Conservation (phyloP, 805 yeast species). For the Myxozyma geophila region DNA sequence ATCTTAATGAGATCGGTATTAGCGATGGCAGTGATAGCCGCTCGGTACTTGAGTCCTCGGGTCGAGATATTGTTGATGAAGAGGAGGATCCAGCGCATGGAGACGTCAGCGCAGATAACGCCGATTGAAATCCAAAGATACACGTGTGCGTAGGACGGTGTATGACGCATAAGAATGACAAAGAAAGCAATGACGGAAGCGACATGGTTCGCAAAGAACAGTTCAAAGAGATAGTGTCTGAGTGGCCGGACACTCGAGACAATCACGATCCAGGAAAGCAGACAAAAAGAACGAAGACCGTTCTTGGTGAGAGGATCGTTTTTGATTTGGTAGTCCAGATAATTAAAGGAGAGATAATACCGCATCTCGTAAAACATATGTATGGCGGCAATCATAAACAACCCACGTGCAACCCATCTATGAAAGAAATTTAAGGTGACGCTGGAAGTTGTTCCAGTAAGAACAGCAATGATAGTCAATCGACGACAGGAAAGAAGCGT, state of each 20-base stretch:
- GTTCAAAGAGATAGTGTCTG: conserved; percentile 36
- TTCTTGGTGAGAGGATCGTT: conserved; percentile 31
- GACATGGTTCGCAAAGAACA: conserved; percentile 39
- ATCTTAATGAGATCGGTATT: conserved; percentile 4
- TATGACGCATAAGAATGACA: conserved; percentile 35
- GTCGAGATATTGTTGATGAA: conserved; percentile 27
- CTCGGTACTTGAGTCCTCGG: conserved; percentile 28
- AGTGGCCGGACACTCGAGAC: conserved; percentile 43
- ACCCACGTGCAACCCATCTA: conserved; percentile 41
- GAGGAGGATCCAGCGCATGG: conserved; percentile 27
- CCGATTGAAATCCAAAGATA: conserved; percentile 39
- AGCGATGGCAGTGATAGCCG: conserved; percentile 18
- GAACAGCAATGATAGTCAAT: conserved; percentile 29
- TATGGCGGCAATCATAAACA: conserved; percentile 38
- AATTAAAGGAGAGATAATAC: conserved; percentile 33
- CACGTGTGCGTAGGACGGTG: conserved; percentile 38
- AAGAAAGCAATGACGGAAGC: conserved; percentile 38
- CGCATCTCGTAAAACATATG: conserved; percentile 39
- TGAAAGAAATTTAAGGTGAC: conserved; percentile 39
- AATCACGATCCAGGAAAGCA: conserved; percentile 39
- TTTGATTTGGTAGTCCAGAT: conserved; percentile 25
- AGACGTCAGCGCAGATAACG: conserved; percentile 37
- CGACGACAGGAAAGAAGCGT: conserved; percentile 38
- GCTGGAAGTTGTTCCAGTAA: conserved; percentile 37
- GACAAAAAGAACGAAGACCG: conserved; percentile 39